Evolutionary conservation across 164 flowering plant species (phyloP).

Genomic region (Cinnamomum micranthum): DNA sequence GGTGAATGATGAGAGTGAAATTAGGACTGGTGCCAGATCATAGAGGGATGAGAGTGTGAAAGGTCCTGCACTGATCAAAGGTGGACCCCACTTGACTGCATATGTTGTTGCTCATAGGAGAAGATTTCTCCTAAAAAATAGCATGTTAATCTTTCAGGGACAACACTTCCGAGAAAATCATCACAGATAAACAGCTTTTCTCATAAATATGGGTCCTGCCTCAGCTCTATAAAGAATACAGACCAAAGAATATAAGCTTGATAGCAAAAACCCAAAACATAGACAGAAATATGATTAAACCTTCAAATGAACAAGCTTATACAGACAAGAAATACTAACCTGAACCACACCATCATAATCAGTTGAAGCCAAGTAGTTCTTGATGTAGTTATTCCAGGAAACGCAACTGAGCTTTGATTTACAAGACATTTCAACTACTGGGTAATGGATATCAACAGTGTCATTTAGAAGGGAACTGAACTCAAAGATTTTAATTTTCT

Average conservation of each 20-base stretch:
- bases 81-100: not conserved
- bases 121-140: not conserved
- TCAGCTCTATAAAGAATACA: not conserved
- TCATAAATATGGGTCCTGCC: not conserved
- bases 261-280: not conserved
- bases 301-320: not conserved
- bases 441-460: conserved; percentile 89
- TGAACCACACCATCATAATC: conserved; percentile 95
- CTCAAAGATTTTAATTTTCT: conserved; percentile 91
- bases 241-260: not conserved
- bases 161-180: not conserved
- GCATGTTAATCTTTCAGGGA: conserved; percentile 1
- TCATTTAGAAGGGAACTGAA: conserved; percentile 58
- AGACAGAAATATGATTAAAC: not conserved
- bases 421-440: conserved; percentile 79
- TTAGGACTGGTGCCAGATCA: too few relatives aligned
- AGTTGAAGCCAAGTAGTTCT: conserved; percentile 91
- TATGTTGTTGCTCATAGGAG: not conserved
- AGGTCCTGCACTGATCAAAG: too few relatives aligned
- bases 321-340: conserved; percentile 40
- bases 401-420: conserved; percentile 78
- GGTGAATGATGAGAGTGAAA: too few relatives aligned
- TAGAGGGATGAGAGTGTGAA: too few relatives aligned
- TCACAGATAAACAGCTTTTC: not conserved
- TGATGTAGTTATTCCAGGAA: conserved; percentile 93